Conservation (phyloP, 148 eudicot genomes). For the Tetragonia tetragonoides region DNA sequence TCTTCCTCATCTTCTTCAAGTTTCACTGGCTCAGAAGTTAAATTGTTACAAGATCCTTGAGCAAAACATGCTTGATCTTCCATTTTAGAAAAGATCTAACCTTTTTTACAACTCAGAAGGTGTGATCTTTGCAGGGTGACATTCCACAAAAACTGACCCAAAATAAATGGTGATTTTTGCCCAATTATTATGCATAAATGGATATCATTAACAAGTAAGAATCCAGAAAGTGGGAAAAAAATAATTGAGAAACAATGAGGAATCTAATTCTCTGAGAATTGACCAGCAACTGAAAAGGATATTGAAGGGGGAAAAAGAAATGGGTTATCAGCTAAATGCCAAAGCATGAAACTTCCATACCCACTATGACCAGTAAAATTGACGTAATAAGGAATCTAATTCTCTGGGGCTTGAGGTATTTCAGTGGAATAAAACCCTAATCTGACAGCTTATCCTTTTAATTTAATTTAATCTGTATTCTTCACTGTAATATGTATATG, state of each 20-base stretch:
- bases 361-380: neutral
- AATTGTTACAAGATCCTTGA: constrained; percentile 6
- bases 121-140: neutral
- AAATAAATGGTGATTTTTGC: neutral
- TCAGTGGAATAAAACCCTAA: constrained; percentile 1
- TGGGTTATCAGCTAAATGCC: constrained; percentile 17
- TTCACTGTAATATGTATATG: neutral
- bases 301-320: neutral
- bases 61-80: constrained; percentile 28
- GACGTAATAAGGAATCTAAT: constrained; percentile 19
- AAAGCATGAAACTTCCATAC: constrained; percentile 20
- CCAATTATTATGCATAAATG: neutral
- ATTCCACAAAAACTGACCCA: neutral
- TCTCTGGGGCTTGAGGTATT: neutral
- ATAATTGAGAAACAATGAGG: neutral
- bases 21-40: constrained; percentile 10
- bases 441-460: neutral
- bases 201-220: neutral
- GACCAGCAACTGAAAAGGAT: neutral
- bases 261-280: constrained; percentile 18
- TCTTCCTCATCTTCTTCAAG: constrained; percentile 75
- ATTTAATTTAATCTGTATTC: neutral
- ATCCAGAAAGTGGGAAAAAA: neutral
- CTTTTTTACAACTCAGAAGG: neutral
- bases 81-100: constrained; percentile 15